Evolutionary conservation across 192 early-diverging fungal genomes (phyloP), one percentile per base, ranked within the genome.

Genomic region (Piromyces finnis): DNA sequence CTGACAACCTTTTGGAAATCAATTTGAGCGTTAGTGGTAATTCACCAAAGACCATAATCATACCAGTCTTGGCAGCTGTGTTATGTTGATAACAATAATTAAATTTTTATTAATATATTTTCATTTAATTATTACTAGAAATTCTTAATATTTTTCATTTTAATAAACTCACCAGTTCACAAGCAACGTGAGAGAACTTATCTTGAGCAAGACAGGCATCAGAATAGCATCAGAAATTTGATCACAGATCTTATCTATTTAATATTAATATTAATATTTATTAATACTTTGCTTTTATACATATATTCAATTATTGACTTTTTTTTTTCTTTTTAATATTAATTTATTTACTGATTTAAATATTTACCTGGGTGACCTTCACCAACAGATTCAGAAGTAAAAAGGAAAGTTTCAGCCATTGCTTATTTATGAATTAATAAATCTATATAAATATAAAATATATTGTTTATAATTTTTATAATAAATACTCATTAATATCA

Each of bases 31-130:
- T 95, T 95, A 93, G 97, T 99, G 84, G 96, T 96, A 90, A 99
- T 99, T 99, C 97, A 87, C 97, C 97, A 86, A 99, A 95, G 36
- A 99, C 97, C 95, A 99, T 97, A 88, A 99, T 92, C 94, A 99
- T 96, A 85, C 97, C 97, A 83, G 97, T 99, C 93, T 99, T 99
- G 89, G 97, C 92, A 79, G 97, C 97, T 68, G n/a, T 68, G 9
- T 22, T 11, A n/a, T n/a, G 9, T 22, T 14, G 22, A 51, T 22
- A 22, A 51, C 17, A 68, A n/a, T 68, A n/a, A 22, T 5, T n/a
- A n/a, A 11, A 68, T n/a, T 26, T 26, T 26, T 68, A 26, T 22
- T n/a, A 68, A 22, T 68, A 22, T 9, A 3, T 32, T 32, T 32
- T 32, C 30, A 68, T n/a, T n/a, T 68, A n/a, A n/a, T 68, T n/a